A percentile compares a stretch with the other conserved stretches of the same genome.
phyloP scores from a whole-genome alignment of 2,329 filamentous ascomycete genomes.

The Calcarisporium arbuscula region DNA sequence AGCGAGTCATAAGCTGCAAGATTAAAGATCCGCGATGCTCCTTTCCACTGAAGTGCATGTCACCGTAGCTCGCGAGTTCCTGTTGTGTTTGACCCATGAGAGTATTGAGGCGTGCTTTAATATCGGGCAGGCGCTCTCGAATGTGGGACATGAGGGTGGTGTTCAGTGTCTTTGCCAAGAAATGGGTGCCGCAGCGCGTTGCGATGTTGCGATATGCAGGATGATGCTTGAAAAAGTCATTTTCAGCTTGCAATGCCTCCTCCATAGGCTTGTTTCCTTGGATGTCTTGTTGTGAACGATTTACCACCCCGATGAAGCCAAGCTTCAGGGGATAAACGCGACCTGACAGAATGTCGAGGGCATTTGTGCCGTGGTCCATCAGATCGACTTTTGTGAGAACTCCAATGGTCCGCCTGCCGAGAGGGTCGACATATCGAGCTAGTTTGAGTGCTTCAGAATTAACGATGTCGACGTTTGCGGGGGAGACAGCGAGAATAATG shows the following conservation, averaged over 20 bases:
- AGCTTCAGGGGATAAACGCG: constrained; percentile 95
- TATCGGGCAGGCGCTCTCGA: constrained; percentile 89
- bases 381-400: constrained; percentile 95
- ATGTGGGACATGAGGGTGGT: constrained; percentile 95
- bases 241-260: constrained; percentile 82
- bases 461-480: constrained; percentile 95
- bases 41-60: constrained; percentile 95
- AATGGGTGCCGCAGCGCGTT: constrained; percentile 86
- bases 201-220: constrained; percentile 97
- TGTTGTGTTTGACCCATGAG: constrained; percentile 99
- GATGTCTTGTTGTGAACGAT: constrained; percentile 96
- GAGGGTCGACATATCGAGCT: constrained; percentile 90
- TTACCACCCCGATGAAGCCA: constrained; percentile 96
- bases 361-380: constrained; percentile 98
- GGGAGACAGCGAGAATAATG: constrained; percentile 92
- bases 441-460: constrained; percentile 97
- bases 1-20: constrained; percentile 94
- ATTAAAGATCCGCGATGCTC: constrained; percentile 94
- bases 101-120: constrained; percentile 95
- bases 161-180: constrained; percentile 89
- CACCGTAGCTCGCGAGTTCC: constrained; percentile 94
- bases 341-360: constrained; percentile 93
- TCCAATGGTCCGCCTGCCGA: constrained; percentile 90
- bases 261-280: constrained; percentile 91
- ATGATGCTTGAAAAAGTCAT: constrained; percentile 95